Base-by-base conservation (phyloP, 2,329 filamentous ascomycete species). In the Arthrobotrys sinensis region DNA sequence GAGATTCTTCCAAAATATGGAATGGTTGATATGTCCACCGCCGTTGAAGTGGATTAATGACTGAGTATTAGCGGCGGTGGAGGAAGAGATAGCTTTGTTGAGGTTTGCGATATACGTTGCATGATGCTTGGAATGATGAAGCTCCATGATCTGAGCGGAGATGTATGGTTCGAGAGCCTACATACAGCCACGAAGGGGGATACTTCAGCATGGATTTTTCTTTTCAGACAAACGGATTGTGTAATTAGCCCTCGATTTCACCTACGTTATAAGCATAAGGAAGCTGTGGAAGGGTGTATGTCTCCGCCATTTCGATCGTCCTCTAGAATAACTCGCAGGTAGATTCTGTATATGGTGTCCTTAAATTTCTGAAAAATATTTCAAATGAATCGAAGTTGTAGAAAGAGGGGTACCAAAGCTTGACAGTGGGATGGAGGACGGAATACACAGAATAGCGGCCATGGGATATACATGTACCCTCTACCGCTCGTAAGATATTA, bases 11-110 rank as follows among this genome's bases (percentile, higher is more conserved):
- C 94, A 97, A 88, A 97, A 97, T 40, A 97, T 89, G 0, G 90
- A 91, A 87, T 97, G 94, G 86, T 97, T 97, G 85, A 96, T 91
- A 87, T 97, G 94, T 5, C 94, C 94, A 50, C 94, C 94, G 60
- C 92, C 94, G 84, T 97, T 93, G 88, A 97, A 97, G 82, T 91
- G 92, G 86, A 97, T 90, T 79, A 79, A 19, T 1, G 76, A 79
- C 34, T 75, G 55, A 11, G 69, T 73, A n/a, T 79, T 73, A 12
- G 69, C 46, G n/a, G 76, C 40, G 3, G 28, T 50, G 1, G 76
- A 63, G 4, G 76, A 71, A 82, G 87, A 85, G 65, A 93, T 86
- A 0, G 90, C 89, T 70, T 86, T 87, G 85, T 94, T 94, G 76
- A 94, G 88, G 83, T 92, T 93, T 79, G 88, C 92, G 80, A 94